phyloP scores from a whole-genome alignment of 1,139 yeast species.

The Blastobotrys petasosporus region DNA sequence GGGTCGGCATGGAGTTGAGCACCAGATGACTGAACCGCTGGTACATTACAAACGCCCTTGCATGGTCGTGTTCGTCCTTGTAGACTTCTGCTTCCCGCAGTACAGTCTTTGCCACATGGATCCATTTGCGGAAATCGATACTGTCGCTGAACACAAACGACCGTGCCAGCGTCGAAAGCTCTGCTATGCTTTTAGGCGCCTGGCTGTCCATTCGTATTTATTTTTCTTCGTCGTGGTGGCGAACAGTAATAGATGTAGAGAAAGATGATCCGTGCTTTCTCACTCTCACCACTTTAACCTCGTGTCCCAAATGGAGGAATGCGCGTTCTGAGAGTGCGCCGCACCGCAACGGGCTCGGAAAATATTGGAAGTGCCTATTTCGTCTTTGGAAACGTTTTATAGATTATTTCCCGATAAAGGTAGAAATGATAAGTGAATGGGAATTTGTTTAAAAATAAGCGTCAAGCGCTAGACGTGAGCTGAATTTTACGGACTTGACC shows the following conservation, averaged over 20 bases:
- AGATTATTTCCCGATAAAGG: not conserved
- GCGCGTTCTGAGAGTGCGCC: too few relatives aligned
- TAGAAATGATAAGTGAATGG: too few relatives aligned
- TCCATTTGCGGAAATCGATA: constrained; percentile 42
- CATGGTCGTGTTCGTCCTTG: constrained; percentile 36
- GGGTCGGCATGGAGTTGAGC: constrained; percentile 40
- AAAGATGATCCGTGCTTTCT: too few relatives aligned
- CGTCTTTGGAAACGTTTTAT: not conserved
- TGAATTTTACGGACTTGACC: too few relatives aligned
- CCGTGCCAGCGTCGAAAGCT: constrained; percentile 39
- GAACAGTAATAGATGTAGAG: too few relatives aligned
- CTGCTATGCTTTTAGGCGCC: constrained; percentile 24
- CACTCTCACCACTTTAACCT: too few relatives aligned
- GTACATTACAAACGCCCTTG: constrained; percentile 46
- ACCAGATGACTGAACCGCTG: constrained; percentile 46
- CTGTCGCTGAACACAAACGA: constrained; percentile 40
- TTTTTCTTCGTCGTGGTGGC: too few relatives aligned
- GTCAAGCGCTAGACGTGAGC: too few relatives aligned
- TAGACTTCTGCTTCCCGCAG: constrained; percentile 43
- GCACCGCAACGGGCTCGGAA: not conserved
- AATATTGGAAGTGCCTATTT: not conserved
- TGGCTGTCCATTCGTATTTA: too few relatives aligned
- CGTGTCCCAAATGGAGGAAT: too few relatives aligned
- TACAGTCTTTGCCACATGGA: constrained; percentile 40
- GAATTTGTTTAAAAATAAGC: too few relatives aligned